Base-by-base conservation (phyloP, 1,139 yeast genomes). In the Yamadazyma sp. region DNA sequence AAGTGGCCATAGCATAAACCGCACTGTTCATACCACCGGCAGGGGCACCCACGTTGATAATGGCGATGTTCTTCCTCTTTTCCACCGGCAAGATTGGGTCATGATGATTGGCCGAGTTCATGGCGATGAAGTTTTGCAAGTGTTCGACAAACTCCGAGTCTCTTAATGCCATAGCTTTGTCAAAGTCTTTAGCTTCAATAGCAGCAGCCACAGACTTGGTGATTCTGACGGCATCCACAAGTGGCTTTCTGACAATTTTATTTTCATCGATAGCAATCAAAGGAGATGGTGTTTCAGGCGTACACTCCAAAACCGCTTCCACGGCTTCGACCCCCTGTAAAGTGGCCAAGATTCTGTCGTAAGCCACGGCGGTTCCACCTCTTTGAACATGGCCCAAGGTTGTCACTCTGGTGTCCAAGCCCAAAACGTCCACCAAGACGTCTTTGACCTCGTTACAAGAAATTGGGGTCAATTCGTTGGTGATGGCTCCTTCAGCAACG, bases 321-420 rank as follows among this genome's bases (percentile, higher is more conserved):
- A 92, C 95, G 9, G 98, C 98, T 58, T 91, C 98, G 25, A 91
- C 96, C 62, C 98, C 98, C 72, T 92, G 98, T 53, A 91, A 63
- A 17, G 98, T 91, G 24, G 97, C 96, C 49, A 92, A 68, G 59
- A 86, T 66, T 56, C 98, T 79, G 62, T 92, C 98, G 58, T 73
- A 84, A 3, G 98, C 97, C 41, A 89, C 96, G 3, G 98, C 97
- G 32, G 95, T 77, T 61, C 98, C 98, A 67, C 98, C 98, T 68
- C 98, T 82, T 72, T 92, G 98, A 37, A 92, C 96, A 61, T 92
- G 98, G 31, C 98, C 98, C 51, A 92, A 74, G 18, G 95, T 88
- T 37, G 98, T 92, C 54, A 91, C 84, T 64, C 98, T 80, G 16
- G 98, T 91, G 58, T 92, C 98, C 41, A 92, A 75, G 6, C 96